A percentile compares a stretch with the other conserved stretches of the same genome.
Evolutionary conservation across 345 rosid species (phyloP).

Genomic region (Brassica nigra): DNA sequence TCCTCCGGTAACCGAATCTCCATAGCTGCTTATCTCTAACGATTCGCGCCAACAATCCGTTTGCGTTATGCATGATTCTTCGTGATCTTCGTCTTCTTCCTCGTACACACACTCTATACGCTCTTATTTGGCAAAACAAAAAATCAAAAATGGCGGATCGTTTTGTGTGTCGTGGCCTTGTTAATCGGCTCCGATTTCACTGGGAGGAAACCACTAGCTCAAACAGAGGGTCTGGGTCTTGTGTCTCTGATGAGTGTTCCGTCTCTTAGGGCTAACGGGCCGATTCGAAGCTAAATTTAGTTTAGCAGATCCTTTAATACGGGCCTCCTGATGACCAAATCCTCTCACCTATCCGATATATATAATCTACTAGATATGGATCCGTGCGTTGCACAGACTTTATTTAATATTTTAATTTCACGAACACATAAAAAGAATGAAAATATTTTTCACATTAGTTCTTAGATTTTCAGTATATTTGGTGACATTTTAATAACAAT

Average conservation of each 20-base stretch:
- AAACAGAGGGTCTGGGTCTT: neutral
- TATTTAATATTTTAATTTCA: too few relatives aligned
- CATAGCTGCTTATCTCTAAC: constrained; percentile 26
- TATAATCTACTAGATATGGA: too few relatives aligned
- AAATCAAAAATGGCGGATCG: constrained; percentile 31
- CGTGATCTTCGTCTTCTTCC: neutral
- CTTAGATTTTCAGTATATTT: too few relatives aligned
- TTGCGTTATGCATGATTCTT: constrained; percentile 45
- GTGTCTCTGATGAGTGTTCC: constrained; percentile 13
- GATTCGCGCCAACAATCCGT: constrained; percentile 40
- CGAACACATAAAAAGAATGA: too few relatives aligned
- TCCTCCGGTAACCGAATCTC: constrained; percentile 31
- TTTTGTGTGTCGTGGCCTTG: constrained; percentile 11
- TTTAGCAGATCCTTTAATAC: neutral
- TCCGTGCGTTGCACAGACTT: too few relatives aligned
- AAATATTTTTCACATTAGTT: too few relatives aligned
- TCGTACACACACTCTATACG: neutral
- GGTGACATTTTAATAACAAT: too few relatives aligned
- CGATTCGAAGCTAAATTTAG: neutral
- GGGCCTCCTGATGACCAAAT: constrained; percentile 1
- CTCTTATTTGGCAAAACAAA: constrained; percentile 27
- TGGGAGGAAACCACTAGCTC: neutral
- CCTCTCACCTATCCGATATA: neutral
- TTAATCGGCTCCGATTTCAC: constrained; percentile 26
- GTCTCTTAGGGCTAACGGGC: constrained; percentile 16